Base-by-base conservation (phyloP, 1,284 basidiomycete species). In the Tranzscheliella williamsii region DNA sequence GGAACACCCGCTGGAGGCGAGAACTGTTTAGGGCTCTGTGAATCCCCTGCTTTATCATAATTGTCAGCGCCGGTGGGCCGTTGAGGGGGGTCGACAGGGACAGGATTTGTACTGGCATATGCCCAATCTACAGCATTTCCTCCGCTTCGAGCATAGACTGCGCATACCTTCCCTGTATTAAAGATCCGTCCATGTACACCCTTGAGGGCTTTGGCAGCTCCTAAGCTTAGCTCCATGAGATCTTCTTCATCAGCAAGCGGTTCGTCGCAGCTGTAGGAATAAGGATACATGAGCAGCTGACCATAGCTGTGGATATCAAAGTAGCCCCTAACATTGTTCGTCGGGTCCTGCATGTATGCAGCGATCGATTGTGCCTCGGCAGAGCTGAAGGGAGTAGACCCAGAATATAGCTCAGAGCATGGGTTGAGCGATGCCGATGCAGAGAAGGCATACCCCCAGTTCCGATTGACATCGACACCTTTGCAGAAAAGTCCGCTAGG, bases 261-360 rank as follows among this genome's bases (percentile, higher is more conserved):
- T 35, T 80, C 80, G 32, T 83, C 82, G 79, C 90, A 91, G 3
- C 85, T 85, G 70, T 85, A 87, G 1, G 88, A 87, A 70, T 83
- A 91, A 0, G 90, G 90, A 72, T 81, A 83, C 80, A 83, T 82
- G 72, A 83, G 82, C 21, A 65, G 24, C 76, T 93, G 89, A 0
- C 89, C 89, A 72, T 91, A 92, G 64, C 84, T 87, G 63, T 91
- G 83, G 48, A 92, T 73, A 76, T 91, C 89, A 18, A 92, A 55
- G 70, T 88, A 91, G 2, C 81, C 80, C n/a, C 73, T 63, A n/a
- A 82, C 83, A 8, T 82, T 62, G 38, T 56, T 73, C 78, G 79
- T 16, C 83, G 81, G 18, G 84, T 81, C 22, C 23, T 39, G 21
- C 81, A 83, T 6, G 70, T 85, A 90, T 57, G 85, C 83, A 1